Evolutionary conservation across 2,329 filamentous ascomycete genomes (phyloP).

Genomic region (Pestalotiopsis fici): DNA sequence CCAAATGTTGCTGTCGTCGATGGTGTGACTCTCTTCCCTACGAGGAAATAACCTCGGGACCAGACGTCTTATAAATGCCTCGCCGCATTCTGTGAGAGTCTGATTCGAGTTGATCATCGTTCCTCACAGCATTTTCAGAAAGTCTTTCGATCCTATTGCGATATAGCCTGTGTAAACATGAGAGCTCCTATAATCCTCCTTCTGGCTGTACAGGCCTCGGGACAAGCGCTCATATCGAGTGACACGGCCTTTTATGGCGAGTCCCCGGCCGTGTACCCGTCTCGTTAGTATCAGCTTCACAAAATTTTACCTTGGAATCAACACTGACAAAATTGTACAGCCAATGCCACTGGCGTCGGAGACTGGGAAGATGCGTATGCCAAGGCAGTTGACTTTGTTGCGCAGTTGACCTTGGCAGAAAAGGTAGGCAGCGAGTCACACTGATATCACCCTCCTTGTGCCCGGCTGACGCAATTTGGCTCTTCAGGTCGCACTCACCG

Average conservation of each 20-base stretch:
- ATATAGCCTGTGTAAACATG: not conserved
- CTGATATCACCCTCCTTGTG: not conserved
- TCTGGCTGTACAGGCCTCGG: not conserved
- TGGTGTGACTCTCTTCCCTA: not conserved
- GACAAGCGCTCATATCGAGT: not conserved
- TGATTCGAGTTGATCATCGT: not conserved
- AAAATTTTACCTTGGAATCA: not conserved
- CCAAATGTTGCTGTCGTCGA: not conserved
- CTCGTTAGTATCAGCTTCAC: not conserved
- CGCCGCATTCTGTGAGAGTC: not conserved
- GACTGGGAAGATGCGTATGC: conserved; percentile 4
- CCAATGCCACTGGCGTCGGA: not conserved
- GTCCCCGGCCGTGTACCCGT: not conserved
- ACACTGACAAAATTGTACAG: not conserved
- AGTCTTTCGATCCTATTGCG: not conserved
- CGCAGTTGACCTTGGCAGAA: conserved; percentile 7
- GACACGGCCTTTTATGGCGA: not conserved
- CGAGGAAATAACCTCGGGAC: not conserved
- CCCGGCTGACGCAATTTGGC: not conserved
- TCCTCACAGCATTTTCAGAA: not conserved
- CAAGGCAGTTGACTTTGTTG: conserved; percentile 3
- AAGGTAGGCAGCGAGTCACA: not conserved
- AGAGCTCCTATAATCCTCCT: not conserved
- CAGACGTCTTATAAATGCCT: not conserved
- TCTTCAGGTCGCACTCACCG: not conserved